These are phyloP conservation scores for Pseudocercospora eumusae DNA, from an alignment of 2,329 filamentous ascomycete genomes.

Conservation along the genomic window DNA sequence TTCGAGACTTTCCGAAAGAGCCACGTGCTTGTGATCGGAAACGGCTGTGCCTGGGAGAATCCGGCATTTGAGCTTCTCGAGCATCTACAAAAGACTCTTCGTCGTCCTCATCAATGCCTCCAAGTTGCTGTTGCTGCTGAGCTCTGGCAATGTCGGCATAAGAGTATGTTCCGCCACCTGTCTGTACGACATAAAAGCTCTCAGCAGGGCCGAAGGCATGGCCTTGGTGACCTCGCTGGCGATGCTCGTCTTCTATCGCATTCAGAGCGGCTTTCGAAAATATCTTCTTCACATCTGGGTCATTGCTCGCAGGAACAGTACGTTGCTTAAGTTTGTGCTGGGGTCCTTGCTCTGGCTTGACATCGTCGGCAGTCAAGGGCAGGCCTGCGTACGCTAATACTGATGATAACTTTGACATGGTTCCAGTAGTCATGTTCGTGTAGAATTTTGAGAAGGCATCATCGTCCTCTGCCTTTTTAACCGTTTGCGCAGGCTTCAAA, in stretches of 20 bases:
- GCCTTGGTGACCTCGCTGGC: constrained; percentile 51
- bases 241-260: constrained; percentile 68
- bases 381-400: constrained; percentile 91
- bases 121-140: constrained; percentile 46
- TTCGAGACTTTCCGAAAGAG: constrained; percentile 56
- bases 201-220: constrained; percentile 56
- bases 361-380: constrained; percentile 58
- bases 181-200: constrained; percentile 93
- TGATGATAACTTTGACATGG: constrained; percentile 85
- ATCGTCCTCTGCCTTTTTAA: constrained; percentile 35
- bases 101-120: constrained; percentile 51
- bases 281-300: constrained; percentile 75
- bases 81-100: constrained; percentile 92
- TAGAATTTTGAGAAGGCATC: constrained; percentile 91
- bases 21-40: constrained; percentile 44
- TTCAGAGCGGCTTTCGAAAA: constrained; percentile 84
- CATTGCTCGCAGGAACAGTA: constrained; percentile 37
- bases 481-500: constrained; percentile 20
- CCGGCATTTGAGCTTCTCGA: constrained; percentile 61
- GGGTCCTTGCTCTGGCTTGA: constrained; percentile 31
- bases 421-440: constrained; percentile 75
- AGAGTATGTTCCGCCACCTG: constrained; percentile 84
- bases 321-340: constrained; percentile 36
- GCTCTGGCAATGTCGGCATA: constrained; percentile 76
- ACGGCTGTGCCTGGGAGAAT: constrained; percentile 42